phyloP scores from a whole-genome alignment of 148 eudicot genomes.

The Fagopyrum homotropicum region DNA sequence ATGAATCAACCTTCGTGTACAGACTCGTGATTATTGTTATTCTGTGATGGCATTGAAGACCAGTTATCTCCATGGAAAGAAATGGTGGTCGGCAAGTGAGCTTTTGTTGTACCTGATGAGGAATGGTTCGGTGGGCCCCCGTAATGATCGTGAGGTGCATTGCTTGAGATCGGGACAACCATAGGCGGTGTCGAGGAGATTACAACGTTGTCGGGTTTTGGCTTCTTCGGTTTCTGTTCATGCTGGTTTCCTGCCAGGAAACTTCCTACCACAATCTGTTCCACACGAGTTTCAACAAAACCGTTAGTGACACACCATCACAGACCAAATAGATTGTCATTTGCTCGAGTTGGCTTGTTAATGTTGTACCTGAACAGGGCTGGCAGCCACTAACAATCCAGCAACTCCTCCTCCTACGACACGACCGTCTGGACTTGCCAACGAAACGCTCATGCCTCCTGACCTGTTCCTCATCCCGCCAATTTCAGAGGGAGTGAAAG shows the following conservation, averaged over 20 bases:
- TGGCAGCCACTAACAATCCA: conserved; percentile 80
- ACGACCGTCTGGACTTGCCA: conserved; percentile 95
- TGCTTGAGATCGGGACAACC: conserved; percentile 38
- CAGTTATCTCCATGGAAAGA: conserved; percentile 53
- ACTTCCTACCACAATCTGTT: conserved; percentile 89
- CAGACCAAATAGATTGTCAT: background rate
- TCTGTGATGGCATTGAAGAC: conserved; percentile 31
- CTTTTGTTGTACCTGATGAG: conserved; percentile 23
- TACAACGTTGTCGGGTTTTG: conserved; percentile 39
- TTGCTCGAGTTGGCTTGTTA: background rate
- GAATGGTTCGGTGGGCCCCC: conserved; percentile 21
- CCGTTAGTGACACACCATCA: background rate
- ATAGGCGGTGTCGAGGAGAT: conserved; percentile 31
- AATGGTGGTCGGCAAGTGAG: conserved; percentile 15
- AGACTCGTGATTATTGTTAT: background rate
- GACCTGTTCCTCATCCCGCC: conserved; percentile 86
- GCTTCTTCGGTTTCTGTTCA: conserved; percentile 77
- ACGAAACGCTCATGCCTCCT: conserved; percentile 96
- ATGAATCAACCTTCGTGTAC: background rate
- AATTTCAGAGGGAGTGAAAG: conserved; percentile 83
- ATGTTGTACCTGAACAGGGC: conserved; percentile 71
- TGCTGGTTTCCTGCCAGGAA: conserved; percentile 80
- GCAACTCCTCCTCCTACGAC: conserved; percentile 97
- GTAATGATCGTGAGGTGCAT: conserved; percentile 43
- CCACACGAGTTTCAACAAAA: background rate